These are phyloP conservation scores for Lactarius psammicola DNA, from an alignment of 768 basidiomycete species.

Conservation along the genomic window DNA sequence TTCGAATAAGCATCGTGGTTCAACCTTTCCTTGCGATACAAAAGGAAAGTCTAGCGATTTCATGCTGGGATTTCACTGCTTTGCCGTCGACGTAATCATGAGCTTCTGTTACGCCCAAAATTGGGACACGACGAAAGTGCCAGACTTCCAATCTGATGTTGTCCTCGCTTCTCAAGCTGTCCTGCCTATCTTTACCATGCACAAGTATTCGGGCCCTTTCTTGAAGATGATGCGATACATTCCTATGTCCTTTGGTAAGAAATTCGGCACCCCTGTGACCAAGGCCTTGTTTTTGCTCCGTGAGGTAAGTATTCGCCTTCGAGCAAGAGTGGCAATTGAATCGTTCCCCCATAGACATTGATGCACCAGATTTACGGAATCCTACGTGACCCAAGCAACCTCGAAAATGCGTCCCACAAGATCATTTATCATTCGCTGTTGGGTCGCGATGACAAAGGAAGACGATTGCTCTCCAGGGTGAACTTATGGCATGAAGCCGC, in stretches of 20 bases:
- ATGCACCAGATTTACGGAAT: background rate
- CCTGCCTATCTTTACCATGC: background rate
- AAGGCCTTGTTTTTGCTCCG: background rate
- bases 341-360: background rate
- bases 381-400: background rate
- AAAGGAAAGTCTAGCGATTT: background rate
- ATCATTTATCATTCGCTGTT: background rate
- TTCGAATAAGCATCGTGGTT: background rate
- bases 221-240: background rate
- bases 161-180: background rate
- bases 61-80: background rate
- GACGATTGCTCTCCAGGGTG: background rate
- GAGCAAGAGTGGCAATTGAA: background rate
- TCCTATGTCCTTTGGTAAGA: background rate
- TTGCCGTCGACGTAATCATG: background rate
- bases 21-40: background rate
- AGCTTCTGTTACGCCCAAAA: background rate
- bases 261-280: background rate
- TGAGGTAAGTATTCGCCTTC: background rate
- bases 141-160: background rate
- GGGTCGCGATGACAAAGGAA: background rate
- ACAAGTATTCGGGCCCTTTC: background rate
- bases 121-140: background rate
- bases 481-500: background rate
- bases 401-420: background rate